Conservation (phyloP, 2,329 filamentous ascomycete species). For the Lecanicillium sp. region DNA sequence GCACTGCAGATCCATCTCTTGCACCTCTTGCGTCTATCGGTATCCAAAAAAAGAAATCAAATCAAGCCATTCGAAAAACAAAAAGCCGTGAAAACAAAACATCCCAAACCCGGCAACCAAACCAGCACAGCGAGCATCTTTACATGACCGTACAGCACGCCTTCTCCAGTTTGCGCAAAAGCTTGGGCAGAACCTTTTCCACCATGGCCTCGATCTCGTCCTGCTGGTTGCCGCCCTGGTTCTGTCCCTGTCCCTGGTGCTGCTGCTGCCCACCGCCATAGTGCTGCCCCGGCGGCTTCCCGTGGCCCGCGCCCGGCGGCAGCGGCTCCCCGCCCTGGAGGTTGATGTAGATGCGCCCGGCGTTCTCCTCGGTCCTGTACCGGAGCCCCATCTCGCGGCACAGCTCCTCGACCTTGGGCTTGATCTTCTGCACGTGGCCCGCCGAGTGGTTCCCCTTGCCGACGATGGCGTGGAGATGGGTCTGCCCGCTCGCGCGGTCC, state of each 20-base stretch:
- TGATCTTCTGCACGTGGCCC: slow-evolving; percentile 85
- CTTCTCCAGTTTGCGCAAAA: slow-evolving; percentile 61
- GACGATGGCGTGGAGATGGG: slow-evolving; percentile 88
- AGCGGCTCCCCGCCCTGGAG: slow-evolving; percentile 65
- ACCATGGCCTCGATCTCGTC: slow-evolving; percentile 55
- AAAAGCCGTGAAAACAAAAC: no score
- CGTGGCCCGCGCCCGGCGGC: slow-evolving; percentile 31
- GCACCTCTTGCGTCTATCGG: no score
- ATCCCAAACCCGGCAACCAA: no score
- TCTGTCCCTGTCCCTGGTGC: slow-evolving; percentile 34
- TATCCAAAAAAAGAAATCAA: no score
- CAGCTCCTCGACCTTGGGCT: slow-evolving; percentile 85
- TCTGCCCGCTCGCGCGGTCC: slow-evolving; percentile 66
- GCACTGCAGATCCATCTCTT: no score
- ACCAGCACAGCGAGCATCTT: slow-evolving; percentile 15
- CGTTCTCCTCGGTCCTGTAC: slow-evolving; percentile 82
- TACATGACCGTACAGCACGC: slow-evolving; percentile 73
- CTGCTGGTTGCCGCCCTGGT: slow-evolving; percentile 38
- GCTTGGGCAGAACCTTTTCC: slow-evolving; percentile 52
- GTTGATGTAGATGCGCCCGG: slow-evolving; percentile 83
- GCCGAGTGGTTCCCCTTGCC: slow-evolving; percentile 87
- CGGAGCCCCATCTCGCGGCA: slow-evolving; percentile 77
- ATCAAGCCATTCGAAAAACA: no score
- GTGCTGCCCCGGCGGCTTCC: slow-evolving; percentile 31
- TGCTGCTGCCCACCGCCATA: slow-evolving; percentile 38